Conservation (phyloP, 805 yeast genomes). For the Kodamaea hsintzibuensis region DNA sequence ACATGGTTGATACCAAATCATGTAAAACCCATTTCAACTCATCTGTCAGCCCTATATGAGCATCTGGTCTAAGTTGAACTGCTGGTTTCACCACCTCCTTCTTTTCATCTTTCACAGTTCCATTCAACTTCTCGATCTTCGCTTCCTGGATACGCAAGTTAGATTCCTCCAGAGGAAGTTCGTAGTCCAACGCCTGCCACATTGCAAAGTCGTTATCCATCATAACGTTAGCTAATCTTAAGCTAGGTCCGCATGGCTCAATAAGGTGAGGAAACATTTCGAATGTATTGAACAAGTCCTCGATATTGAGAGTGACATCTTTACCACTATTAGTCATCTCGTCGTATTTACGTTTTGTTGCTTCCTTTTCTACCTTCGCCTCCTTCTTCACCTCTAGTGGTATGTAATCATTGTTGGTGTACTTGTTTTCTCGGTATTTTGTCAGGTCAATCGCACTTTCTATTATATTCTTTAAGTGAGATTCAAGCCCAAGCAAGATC, state of each 20-base stretch:
- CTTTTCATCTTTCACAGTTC: constrained; percentile 6
- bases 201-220: constrained; percentile 16
- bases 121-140: constrained; percentile 4
- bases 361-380: constrained; percentile 11
- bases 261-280: constrained; percentile 64
- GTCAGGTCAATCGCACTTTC: constrained; percentile 76
- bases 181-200: constrained; percentile 22
- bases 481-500: constrained; percentile 76
- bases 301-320: constrained; percentile 53
- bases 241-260: constrained; percentile 65
- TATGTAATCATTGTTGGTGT: constrained; percentile 37
- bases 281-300: constrained; percentile 66
- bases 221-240: constrained; percentile 45
- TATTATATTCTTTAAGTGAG: constrained; percentile 70
- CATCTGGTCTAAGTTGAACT: constrained; percentile 19
- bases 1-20: constrained; percentile 54
- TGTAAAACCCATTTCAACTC: constrained; percentile 73
- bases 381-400: constrained; percentile 16
- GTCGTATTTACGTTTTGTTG: constrained; percentile 21
- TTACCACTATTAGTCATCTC: constrained; percentile 14
- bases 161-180: constrained; percentile 27
- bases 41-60: constrained; percentile 58
- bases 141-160: not conserved
- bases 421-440: constrained; percentile 55
- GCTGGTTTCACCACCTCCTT: constrained; percentile 10